Evolutionary conservation across 1,284 basidiomycete genomes (phyloP), one percentile per base, ranked within the genome.

Genomic region (Athelia sp.): DNA sequence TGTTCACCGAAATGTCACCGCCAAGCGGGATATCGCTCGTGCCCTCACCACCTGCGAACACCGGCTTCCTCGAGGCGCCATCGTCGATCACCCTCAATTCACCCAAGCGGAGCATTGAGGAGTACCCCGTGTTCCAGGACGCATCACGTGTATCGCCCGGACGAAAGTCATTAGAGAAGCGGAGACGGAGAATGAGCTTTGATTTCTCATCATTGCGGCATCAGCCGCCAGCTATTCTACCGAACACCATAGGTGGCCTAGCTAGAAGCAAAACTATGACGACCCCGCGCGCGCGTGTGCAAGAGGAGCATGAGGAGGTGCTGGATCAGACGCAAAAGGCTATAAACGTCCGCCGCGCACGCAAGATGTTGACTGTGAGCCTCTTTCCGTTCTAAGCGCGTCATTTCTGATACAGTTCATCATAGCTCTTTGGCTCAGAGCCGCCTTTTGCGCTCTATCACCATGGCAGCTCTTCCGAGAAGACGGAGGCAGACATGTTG

Each of bases 281-380:
- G 4, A 29, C 6, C 26, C 26, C 26, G 13, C 4, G 26, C 4
- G 26, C 4, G 6, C 26, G 26, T 13, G 13, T 40, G 19, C 19
- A 40, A n/a, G n/a, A n/a, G 36, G 36, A 40, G 22, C 35, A 50
- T 36, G 14, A 50, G 45, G 36, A 49, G 48, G 56, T 63, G 17
- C 53, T 63, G 54, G 53, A 59, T 18, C 66, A 68, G 52, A 65
- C 59, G 47, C 68, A 70, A 55, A 62, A 66, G 50, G 58, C 62
- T 29, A 50, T 68, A 56, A 72, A 70, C 50, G 68, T 77, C 43
- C 67, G 67, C 50, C 69, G 75, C 22, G 72, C 72, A 19, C 62
- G 69, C 54, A 78, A 78, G 61, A 71, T 79, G 66, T 60, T 70
- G 17, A 71, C 76, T 68, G 76, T 77, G 54, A 31, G 63, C 57